Conservation (phyloP, 495 filamentous ascomycete species). For the Trichoderma reesei region DNA sequence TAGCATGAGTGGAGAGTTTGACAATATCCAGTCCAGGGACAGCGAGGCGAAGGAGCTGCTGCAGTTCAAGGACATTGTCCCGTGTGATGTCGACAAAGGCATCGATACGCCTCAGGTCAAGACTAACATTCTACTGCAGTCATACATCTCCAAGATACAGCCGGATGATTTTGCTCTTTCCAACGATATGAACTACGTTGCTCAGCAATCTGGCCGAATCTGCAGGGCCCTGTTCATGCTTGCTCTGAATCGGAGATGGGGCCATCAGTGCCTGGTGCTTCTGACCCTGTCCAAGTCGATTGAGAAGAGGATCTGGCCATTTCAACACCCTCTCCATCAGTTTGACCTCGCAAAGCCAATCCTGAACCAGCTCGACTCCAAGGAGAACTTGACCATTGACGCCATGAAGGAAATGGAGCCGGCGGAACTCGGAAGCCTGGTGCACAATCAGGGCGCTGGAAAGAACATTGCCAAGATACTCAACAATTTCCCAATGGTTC, state of each 20-base stretch:
- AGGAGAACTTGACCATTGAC: slow-evolving; percentile 65
- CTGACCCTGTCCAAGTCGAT: slow-evolving; percentile 90
- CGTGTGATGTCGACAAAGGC: slow-evolving; percentile 63
- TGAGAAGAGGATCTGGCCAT: slow-evolving; percentile 89
- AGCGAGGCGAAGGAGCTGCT: slow-evolving; percentile 72
- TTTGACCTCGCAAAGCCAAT: slow-evolving; percentile 84
- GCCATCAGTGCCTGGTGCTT: slow-evolving; percentile 83
- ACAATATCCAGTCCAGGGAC: slow-evolving; percentile 89
- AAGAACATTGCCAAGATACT: slow-evolving; percentile 68
- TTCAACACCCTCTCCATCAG: slow-evolving; percentile 88
- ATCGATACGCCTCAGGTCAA: slow-evolving; percentile 77
- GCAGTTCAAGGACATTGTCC: slow-evolving; percentile 43
- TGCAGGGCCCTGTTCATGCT: slow-evolving; percentile 96
- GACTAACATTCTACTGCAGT: slow-evolving; percentile 89
- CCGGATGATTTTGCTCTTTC: slow-evolving; percentile 87
- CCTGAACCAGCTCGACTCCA: slow-evolving; percentile 71
- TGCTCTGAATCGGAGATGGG: slow-evolving; percentile 87
- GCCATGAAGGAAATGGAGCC: slow-evolving; percentile 82
- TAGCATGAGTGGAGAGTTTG: slow-evolving; percentile 90
- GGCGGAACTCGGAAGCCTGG: slow-evolving; percentile 80
- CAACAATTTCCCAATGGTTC: slow-evolving; percentile 85
- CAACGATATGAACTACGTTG: slow-evolving; percentile 88
- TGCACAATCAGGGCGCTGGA: slow-evolving; percentile 84
- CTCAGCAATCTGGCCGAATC: slow-evolving; percentile 90
- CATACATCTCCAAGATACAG: slow-evolving; percentile 82